Base-by-base conservation (phyloP, 1,139 yeast species). In the Yamadazyma friedrichii region DNA sequence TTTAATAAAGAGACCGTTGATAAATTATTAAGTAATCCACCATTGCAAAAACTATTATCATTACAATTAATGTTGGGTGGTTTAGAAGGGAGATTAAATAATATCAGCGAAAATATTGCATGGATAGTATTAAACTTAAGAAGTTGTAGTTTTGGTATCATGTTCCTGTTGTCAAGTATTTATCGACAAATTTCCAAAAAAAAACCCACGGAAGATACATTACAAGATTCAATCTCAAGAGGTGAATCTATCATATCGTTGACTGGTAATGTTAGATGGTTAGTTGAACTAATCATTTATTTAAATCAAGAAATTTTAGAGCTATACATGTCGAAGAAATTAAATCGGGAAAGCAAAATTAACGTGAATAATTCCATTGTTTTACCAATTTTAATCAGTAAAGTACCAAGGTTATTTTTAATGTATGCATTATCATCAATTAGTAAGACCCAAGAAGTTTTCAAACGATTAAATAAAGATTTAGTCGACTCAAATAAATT, bases 221-320 rank as follows among this genome's bases (percentile, higher is more conserved):
- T 76, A 20, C 69, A 67, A 24, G 88, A 84, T 51, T 72, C 82
- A 1, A 70, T 76, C 13, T 67, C 75, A 41, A 59, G 85, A 52
- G 78, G 81, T 38, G 80, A 82, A 55, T 67, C 80, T 45, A 69
- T 84, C 6, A 62, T 81, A 42, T 76, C 85, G 15, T 70, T 84
- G 39, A 59, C 85, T 15, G 95, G 96, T 0, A 76, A 82, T 32
- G 75, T 84, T n/a, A 74, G 87, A 50, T 88, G 95, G 95, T 71
- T 84, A 44, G 70, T 85, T 32, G 95, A 88, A 55, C 72, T 86
- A 43, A 67, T 86, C 51, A 76, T 80, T 0, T 78, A 76, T 46
- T 58, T 84, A 35, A 78, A 80, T 43, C 94, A 88, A 56, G 95
- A 88, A 49, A 58, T 88, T 16, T 62, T 78, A 15, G 74, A 70